Percentiles rank a stretch among this genome's conserved stretches.
phyloP scores from a whole-genome alignment of 2,329 filamentous ascomycete species.

The Trichoderma cornu-damae region DNA sequence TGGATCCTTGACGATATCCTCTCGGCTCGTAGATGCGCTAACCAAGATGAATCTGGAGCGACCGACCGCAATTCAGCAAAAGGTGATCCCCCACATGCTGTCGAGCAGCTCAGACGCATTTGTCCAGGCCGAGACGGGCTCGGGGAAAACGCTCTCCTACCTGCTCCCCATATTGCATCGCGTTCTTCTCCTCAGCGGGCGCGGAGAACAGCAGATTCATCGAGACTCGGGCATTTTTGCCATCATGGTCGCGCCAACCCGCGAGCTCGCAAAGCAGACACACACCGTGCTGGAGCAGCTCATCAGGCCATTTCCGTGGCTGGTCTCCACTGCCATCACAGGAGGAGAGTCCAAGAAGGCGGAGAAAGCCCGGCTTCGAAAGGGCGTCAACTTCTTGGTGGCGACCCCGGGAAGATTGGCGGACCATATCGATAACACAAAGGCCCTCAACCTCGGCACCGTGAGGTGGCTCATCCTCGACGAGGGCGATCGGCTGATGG shows the following conservation, averaged over 20 bases:
- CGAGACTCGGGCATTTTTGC: conserved; percentile 88
- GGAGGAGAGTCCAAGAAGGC: conserved; percentile 66
- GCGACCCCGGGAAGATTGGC: conserved; percentile 87
- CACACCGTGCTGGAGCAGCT: conserved; percentile 78
- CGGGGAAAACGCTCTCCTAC: conserved; percentile 96
- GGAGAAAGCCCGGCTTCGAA: conserved; percentile 88
- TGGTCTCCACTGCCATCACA: conserved; percentile 81
- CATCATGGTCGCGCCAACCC: conserved; percentile 86
- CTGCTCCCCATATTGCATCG: conserved; percentile 86
- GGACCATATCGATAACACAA: conserved; percentile 89
- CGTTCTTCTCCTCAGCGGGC: conserved; percentile 68
- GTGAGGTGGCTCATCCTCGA: conserved; percentile 93
- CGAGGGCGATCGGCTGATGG: conserved; percentile 97
- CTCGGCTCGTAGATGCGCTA: conserved; percentile 74
- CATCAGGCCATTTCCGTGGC: conserved; percentile 84
- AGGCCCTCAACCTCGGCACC: conserved; percentile 79
- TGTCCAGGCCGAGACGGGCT: conserved; percentile 94
- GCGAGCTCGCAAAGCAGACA: conserved; percentile 93
- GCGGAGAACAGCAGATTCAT: conserved; percentile 55
- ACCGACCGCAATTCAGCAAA: conserved; percentile 91
- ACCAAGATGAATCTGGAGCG: conserved; percentile 83
- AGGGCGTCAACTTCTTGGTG: conserved; percentile 92
- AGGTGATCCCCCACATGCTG: conserved; percentile 74
- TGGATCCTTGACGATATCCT: conserved; percentile 75
- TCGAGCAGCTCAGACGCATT: conserved; percentile 85